Base-by-base conservation (phyloP, 2,329 filamentous ascomycete genomes). In the Trematosphaeria pertusa region DNA sequence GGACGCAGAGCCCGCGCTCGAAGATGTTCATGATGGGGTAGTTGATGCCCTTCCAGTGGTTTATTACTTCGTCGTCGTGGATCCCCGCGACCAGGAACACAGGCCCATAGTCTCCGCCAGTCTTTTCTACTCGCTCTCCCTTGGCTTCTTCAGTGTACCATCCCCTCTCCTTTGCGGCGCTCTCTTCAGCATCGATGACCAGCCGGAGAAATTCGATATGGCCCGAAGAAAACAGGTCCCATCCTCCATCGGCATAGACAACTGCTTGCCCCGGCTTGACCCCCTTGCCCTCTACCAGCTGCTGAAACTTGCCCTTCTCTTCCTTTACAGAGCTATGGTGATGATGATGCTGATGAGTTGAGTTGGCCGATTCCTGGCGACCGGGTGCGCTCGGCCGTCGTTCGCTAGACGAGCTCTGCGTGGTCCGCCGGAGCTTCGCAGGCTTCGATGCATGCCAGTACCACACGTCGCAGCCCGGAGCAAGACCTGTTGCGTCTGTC, bases 11-110 rank as follows among this genome's bases (percentile, higher is more conserved):
- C 1, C 92, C 92, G 32, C 94, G 87, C 78, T 99, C 94, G 64
- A 93, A 96, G 46, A 96, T 92, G 77, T 97, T 99, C 94, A 99
- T 99, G 75, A 99, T 97, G 19, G 94, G 94, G 69, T 97, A 99
- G 76, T 99, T 99, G 62, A 97, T 82, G 26, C 94, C 93, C 75
- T 97, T 97, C 88, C 91, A 95, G 63, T 87, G 80, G 74, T 99
- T 99, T 73, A 99, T 96, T 50, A 96, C 91, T 55, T 88, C 85
- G 70, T 99, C 94, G 64, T 96, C 89, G 73, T 99, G 94, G 18
- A 99, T 87, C 37, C 94, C 94, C 2, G 91, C 92, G 33, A 97
- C 84, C n/a, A 99, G 82, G 69, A 90, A 97, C 5, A 86, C 87
- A 0, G 91, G 91, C 0, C 83, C 80, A 64, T 95, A 96, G 72